Evolutionary conservation across 805 yeast species (phyloP), one percentile per base, ranked within the genome.

Genomic region (Kazachstania psychrophila): DNA sequence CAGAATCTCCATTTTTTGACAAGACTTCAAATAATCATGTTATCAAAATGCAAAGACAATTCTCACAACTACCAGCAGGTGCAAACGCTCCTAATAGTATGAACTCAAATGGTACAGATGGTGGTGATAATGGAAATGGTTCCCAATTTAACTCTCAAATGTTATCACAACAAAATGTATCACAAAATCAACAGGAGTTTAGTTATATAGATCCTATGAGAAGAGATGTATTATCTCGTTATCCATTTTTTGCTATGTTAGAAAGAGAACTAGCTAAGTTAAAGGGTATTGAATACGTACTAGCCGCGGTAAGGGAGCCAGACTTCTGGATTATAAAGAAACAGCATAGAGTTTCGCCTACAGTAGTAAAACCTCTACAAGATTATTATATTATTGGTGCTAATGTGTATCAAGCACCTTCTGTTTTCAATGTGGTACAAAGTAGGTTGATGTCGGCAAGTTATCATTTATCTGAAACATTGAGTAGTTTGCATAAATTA

Each of bases 1-100:
- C 96, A 4, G 84, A 85, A 48, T 84, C 95, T 2, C 98, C 99
- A 2, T 94, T 89, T 62, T 92, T 83, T 56, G 96, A 89, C 56
- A 72, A 96, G 46, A 77, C 94, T 1, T 82, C 96, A 31, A 92
- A 87, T 60, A 92, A 92, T 58, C 97, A 89, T 61, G 92, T 85
- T 20, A 72, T 94, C 30, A 83, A 83, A 59, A 92, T 92, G 98
- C 99, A 92, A 56, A 73, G 80, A 41, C 96, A 88, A 58, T 88
- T 79, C 69, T 51, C 59, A 2, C 39, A 35, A 14, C 4, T 25
- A 26, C 32, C 28, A 16, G 31, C 17, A 27, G 35, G 22, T 13
- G 13, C 5, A 11, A 10, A 28, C 18, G 23, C 28, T 7, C 34
- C 26, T 4, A 17, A 15, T 5, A 15, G 31, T 10, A 13, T 23